These are phyloP conservation scores for Candida ascalaphidarum DNA, from an alignment of 805 yeast species.

Conservation along the genomic window DNA sequence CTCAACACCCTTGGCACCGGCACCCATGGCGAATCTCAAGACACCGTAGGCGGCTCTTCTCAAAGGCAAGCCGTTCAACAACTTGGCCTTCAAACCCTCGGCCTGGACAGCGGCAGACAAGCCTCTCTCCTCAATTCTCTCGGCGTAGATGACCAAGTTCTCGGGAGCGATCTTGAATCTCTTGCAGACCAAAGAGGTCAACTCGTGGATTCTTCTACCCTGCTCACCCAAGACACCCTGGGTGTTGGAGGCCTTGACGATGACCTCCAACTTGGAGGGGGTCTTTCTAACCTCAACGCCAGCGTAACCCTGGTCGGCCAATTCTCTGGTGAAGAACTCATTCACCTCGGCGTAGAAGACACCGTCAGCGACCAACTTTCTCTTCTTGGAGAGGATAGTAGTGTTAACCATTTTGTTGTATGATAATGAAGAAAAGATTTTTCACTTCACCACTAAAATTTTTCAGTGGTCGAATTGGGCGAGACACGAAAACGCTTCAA, in stretches of 20 bases:
- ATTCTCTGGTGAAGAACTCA: conserved; percentile 99
- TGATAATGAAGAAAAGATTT: conserved; percentile 3
- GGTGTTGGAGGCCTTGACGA: conserved; percentile 98
- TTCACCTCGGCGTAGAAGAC: conserved; percentile 99
- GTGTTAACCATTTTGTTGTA: conserved; percentile 15
- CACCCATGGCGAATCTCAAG: conserved; percentile 98
- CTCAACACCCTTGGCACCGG: conserved; percentile 99
- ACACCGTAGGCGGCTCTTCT: conserved; percentile 99
- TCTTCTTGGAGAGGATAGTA: conserved; percentile 80
- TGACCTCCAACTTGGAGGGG: conserved; percentile 95
- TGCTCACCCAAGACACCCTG: conserved; percentile 98
- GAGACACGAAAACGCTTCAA: too few relatives aligned
- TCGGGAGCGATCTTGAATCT: conserved; percentile 96
- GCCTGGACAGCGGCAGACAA: conserved; percentile 99
- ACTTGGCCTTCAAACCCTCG: conserved; percentile 97
- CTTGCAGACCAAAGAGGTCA: conserved; percentile 95
- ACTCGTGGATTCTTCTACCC: conserved; percentile 99
- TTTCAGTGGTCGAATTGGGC: neutral
- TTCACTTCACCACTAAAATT: neutral
- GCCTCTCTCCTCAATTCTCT: conserved; percentile 99
- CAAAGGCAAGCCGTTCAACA: conserved; percentile 97
- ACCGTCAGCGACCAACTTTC: conserved; percentile 99
- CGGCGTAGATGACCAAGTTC: conserved; percentile 91
- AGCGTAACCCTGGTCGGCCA: conserved; percentile 99
- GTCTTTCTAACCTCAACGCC: conserved; percentile 99